Base-by-base conservation (phyloP, 2,329 filamentous ascomycete genomes). In the Cytospora chrysosperma region DNA sequence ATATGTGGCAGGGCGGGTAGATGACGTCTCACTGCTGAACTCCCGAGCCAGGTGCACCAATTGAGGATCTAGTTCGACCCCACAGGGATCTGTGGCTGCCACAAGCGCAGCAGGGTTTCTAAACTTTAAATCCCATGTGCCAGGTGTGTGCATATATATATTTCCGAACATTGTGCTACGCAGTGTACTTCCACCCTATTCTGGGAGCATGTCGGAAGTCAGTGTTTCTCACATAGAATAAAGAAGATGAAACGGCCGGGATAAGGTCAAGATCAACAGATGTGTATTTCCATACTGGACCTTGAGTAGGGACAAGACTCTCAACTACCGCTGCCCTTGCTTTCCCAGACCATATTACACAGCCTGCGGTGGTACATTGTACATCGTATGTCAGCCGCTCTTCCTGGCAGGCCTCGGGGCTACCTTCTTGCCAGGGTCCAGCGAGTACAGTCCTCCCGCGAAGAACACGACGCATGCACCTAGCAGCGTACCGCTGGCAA, bases 381-480 rank as follows among this genome's bases (percentile, higher is more conserved):
- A 43, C 15, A 21, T 26, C 24, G 52, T 47, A 37, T 49, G 58
- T 64, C 68, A 69, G 66, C 68, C 73, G 27, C 66, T 67, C 62
- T 74, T 75, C 55, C 70, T 69, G 5, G 63, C 65, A 43, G 70
- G 69, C 59, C 74, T 73, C 5, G 67, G 59, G 8, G 71, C 61
- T 28, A 74, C 69, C 67, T 76, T 78, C 70, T 76, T 76, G 50
- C 74, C 73, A 59, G 82, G 79, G 68, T 96, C 93, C 71, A 93
- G 84, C 2, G 92, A 93, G 78, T 99, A 99, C 67, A 98, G 75
- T 0, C 88, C 94, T n/a, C 93, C 95, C 0, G 92, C 92, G 17
- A 89, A 85, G 77, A 98, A 99, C 9, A 99, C 95, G 66, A 98
- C 81, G 6, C 86, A 80, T 0, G 94, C 93, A 3, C 95, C 95